phyloP scores from a whole-genome alignment of 805 yeast species.

The Starmerella khaoyaiensis region DNA sequence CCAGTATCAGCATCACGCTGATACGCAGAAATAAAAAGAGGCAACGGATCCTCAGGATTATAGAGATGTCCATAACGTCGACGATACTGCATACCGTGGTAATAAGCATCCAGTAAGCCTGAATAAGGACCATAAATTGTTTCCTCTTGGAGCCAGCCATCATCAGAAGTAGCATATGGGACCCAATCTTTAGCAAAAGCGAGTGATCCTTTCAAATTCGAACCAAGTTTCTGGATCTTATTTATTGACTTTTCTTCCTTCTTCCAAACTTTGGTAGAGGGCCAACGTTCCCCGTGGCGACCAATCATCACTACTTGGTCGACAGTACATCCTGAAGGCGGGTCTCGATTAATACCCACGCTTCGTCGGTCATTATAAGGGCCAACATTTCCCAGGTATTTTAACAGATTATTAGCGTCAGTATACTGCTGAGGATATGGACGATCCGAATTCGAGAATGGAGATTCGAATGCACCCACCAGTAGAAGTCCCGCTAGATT shows the following conservation, averaged over 20 bases:
- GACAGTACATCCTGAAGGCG: slow-evolving; percentile 39
- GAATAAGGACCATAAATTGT: slow-evolving; percentile 39
- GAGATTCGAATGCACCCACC: slow-evolving; percentile 7
- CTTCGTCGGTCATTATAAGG: slow-evolving; percentile 31
- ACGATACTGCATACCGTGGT: slow-evolving; percentile 40
- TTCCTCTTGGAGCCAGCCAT: slow-evolving; percentile 38
- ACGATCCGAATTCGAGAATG: slow-evolving; percentile 9
- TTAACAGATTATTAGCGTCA: slow-evolving; percentile 31
- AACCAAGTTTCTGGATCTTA: slow-evolving; percentile 7
- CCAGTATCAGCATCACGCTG: slow-evolving; percentile 33
- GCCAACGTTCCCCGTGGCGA: slow-evolving; percentile 52
- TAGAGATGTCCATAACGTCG: slow-evolving; percentile 38
- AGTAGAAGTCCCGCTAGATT: neutral
- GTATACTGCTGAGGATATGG: slow-evolving; percentile 23
- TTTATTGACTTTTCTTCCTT: slow-evolving; percentile 10
- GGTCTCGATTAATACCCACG: slow-evolving; percentile 39
- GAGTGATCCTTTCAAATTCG: slow-evolving; percentile 31
- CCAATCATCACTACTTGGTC: slow-evolving; percentile 42
- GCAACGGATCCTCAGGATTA: slow-evolving; percentile 30
- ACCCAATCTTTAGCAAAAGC: slow-evolving; percentile 38
- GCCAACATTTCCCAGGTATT: slow-evolving; percentile 17
- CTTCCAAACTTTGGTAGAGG: slow-evolving; percentile 22
- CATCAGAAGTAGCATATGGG: slow-evolving; percentile 29
- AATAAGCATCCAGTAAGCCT: slow-evolving; percentile 39
- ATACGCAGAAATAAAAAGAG: slow-evolving; percentile 43